Conservation (phyloP, 352 stramenopile species). For the Globisporangium recalcitrans region DNA sequence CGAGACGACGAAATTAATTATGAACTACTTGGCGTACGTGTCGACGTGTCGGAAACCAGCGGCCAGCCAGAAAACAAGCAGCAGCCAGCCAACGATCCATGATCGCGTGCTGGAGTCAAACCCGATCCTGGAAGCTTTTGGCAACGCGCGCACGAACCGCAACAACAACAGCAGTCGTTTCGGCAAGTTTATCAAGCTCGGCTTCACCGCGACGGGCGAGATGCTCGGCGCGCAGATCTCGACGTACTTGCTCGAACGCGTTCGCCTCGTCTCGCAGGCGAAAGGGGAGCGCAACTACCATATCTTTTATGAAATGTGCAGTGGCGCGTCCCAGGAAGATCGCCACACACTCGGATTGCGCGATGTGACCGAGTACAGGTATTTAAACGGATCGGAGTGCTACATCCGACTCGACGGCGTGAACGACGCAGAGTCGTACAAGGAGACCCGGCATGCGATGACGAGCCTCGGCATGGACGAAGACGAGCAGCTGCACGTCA, state of each 20-base stretch:
- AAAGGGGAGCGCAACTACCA: conserved; percentile 97
- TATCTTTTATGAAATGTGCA: conserved; percentile 96
- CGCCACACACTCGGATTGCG: conserved; percentile 41
- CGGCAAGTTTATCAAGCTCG: conserved; percentile 96
- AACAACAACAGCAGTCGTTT: conserved; percentile 97
- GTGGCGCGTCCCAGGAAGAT: conserved; percentile 60
- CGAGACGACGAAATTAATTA: conserved; percentile 96
- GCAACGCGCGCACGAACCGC: conserved; percentile 92
- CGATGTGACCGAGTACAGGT: conserved; percentile 62
- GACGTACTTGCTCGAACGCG: conserved; percentile 96
- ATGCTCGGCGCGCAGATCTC: conserved; percentile 79
- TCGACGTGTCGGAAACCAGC: conserved; percentile 33
- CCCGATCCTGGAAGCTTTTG: conserved; percentile 94
- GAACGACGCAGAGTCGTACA: conserved; percentile 76
- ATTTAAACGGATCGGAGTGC: conserved; percentile 82
- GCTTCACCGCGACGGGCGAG: conserved; percentile 73
- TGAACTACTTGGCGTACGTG: conserved; percentile 93
- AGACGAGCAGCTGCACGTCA: conserved; percentile 77
- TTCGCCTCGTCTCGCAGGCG: conserved; percentile 89
- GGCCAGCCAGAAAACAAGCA: conserved; percentile 5
- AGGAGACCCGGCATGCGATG: conserved; percentile 73
- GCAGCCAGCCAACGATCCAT: conserved; percentile 50
- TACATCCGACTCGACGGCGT: conserved; percentile 69
- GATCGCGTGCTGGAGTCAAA: conserved; percentile 93
- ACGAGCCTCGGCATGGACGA: conserved; percentile 69